These are phyloP conservation scores for Tilletia walkeri DNA, from an alignment of 1,284 basidiomycete genomes.

Conservation along the genomic window DNA sequence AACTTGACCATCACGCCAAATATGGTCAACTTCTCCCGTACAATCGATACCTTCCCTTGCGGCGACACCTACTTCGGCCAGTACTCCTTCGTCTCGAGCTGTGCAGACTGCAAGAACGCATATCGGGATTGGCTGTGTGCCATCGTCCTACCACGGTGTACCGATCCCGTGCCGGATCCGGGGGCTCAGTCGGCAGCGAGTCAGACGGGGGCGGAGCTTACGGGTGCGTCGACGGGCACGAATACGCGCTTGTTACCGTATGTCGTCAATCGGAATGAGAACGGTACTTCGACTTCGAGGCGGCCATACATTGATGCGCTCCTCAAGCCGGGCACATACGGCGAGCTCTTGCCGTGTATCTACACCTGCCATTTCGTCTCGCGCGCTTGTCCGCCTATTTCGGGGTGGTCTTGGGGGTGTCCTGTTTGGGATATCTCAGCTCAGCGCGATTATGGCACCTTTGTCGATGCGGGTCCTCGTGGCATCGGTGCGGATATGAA, in stretches of 20 bases:
- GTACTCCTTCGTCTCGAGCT: conserved; percentile 57
- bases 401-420: conserved; percentile 42
- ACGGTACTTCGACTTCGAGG: conserved; percentile 30
- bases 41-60: conserved; percentile 58
- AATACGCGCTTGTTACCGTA: conserved; percentile 48
- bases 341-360: conserved; percentile 53
- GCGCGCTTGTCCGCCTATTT: conserved; percentile 47
- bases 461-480: conserved; percentile 44
- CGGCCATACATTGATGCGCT: conserved; percentile 45
- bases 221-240: conserved; percentile 35
- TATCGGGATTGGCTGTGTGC: conserved; percentile 58
- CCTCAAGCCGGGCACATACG: conserved; percentile 41
- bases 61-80: conserved; percentile 47
- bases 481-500: conserved; percentile 47
- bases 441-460: conserved; percentile 52
- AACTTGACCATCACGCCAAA: conserved; percentile 49
- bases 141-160: conserved; percentile 57
- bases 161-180: conserved; percentile 44
- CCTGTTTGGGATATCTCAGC: conserved; percentile 52
- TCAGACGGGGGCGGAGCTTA: conserved; percentile 37
- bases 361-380: conserved; percentile 51
- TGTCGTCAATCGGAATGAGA: conserved; percentile 45
- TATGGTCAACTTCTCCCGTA: conserved; percentile 54
- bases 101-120: conserved; percentile 54
- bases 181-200: conserved; percentile 35